Percentiles rank a stretch among this genome's conserved stretches.
Conservation (phyloP, 176 grass and related monocot species). For the Oryza punctata region DNA sequence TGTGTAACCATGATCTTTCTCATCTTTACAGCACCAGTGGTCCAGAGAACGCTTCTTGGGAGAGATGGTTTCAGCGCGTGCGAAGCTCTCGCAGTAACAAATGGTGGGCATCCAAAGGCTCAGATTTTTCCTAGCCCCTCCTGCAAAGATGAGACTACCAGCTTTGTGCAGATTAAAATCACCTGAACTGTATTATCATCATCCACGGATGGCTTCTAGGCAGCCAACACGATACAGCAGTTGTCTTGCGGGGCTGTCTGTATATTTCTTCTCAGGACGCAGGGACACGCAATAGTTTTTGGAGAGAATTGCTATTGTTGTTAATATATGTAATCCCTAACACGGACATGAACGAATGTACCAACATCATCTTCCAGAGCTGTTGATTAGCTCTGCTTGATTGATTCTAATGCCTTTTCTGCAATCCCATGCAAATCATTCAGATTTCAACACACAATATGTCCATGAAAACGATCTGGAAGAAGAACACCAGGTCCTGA, state of each 20-base stretch:
- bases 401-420: neutral
- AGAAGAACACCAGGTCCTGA: no score
- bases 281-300: slow-evolving; percentile 30
- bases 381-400: neutral
- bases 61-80: slow-evolving; percentile 91
- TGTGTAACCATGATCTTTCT: neutral
- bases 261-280: neutral
- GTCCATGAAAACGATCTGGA: neutral
- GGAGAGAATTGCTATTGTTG: slow-evolving; percentile 31
- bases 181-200: slow-evolving; percentile 8
- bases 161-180: slow-evolving; percentile 44
- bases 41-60: slow-evolving; percentile 85
- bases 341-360: slow-evolving; percentile 22
- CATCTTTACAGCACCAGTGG: slow-evolving; percentile 66
- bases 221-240: slow-evolving; percentile 8
- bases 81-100: slow-evolving; percentile 83
- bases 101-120: slow-evolving; percentile 83
- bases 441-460: neutral
- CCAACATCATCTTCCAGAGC: slow-evolving; percentile 1
- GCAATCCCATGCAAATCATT: neutral
- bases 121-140: slow-evolving; percentile 69
- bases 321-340: slow-evolving; percentile 62
- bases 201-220: slow-evolving; percentile 35
- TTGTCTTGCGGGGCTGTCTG: no score
- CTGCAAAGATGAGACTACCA: slow-evolving; percentile 1